Base-by-base conservation (phyloP, 2,329 filamentous ascomycete genomes). In the Phaeophleospora eucalypticola region DNA sequence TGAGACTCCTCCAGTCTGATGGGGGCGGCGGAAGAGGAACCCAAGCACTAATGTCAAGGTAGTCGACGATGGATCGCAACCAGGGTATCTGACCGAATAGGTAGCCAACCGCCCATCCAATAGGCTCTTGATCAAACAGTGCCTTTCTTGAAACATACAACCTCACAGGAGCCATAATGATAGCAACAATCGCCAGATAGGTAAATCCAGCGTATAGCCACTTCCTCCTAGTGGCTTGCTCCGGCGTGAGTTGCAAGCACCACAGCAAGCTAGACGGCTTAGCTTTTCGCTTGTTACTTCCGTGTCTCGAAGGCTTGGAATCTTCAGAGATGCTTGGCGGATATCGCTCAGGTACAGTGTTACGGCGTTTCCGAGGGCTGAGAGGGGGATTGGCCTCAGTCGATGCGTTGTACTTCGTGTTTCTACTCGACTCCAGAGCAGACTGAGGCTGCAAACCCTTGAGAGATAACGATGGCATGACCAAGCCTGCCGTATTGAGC, bases 51-150 rank as follows among this genome's bases (percentile, higher is more conserved):
- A 93, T 72, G 51, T 85, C 81, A 50, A 80, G 76, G 49, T 77
- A 78, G 14, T 88, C 74, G 7, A 91, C 78, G 64, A 85, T 77
- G 64, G 85, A 83, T 18, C 89, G 79, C 56, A 96, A 81, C 61
- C 74, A 76, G 0, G 80, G 76, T 9, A 90, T 64, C 58, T 95
- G 86, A 10, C 91, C 90, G 51, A 97, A 80, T 2, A 96, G 71
- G 66, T 98, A 98, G 2, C 88, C 85, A 9, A 96, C 68, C 0
- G 89, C 90, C 93, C 93, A 98, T 2, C 91, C 88, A 36, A 98
- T 80, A 0, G 93, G 89, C 58, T 98, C 93, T 42, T 82, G 72
- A 14, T 81, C 82, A 27, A 77, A 62, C 1, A 98, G 74, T 12
- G 89, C 89, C 52, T 79, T 74, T 36, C 71, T 68, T 33, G 77